Percentiles rank a stretch among this genome's conserved stretches.
Evolutionary conservation across 148 eudicot genomes (phyloP).

Genomic region (Polygonum aviculare): DNA sequence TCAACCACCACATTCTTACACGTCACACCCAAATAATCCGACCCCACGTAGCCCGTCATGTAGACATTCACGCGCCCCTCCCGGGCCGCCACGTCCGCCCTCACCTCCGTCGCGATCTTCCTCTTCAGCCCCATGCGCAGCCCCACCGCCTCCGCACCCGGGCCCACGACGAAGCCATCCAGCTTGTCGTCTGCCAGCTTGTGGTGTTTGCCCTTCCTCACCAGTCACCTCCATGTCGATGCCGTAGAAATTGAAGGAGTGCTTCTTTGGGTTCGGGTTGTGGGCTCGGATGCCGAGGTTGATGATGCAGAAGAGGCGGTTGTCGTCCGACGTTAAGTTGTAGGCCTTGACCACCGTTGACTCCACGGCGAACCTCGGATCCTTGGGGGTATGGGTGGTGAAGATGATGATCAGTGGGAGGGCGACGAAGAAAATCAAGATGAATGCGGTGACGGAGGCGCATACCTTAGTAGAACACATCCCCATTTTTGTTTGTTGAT

Average conservation of each 20-base stretch:
- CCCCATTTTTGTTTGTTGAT: background rate
- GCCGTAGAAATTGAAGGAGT: background rate
- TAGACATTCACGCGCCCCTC: background rate
- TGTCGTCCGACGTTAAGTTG: conserved; percentile 16
- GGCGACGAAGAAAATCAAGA: no score
- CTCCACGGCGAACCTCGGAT: background rate
- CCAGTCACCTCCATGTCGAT: background rate
- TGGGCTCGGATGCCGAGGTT: conserved; percentile 8
- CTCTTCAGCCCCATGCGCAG: background rate
- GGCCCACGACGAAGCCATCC: background rate
- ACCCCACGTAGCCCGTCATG: background rate
- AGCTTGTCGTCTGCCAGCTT: background rate
- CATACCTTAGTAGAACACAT: background rate
- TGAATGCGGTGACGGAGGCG: no score
- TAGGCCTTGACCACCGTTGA: conserved; percentile 14
- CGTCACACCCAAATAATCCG: background rate
- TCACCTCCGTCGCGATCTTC: conserved; percentile 1
- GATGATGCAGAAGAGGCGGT: conserved; percentile 16
- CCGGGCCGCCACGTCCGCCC: background rate
- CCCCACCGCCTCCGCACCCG: background rate
- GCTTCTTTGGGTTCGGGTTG: conserved; percentile 6
- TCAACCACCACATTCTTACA: background rate
- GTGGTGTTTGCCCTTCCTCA: conserved; percentile 2
- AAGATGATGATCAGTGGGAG: background rate
- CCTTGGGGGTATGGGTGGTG: background rate